phyloP scores from a whole-genome alignment of 805 yeast species.

The Ogataea zsoltii region DNA sequence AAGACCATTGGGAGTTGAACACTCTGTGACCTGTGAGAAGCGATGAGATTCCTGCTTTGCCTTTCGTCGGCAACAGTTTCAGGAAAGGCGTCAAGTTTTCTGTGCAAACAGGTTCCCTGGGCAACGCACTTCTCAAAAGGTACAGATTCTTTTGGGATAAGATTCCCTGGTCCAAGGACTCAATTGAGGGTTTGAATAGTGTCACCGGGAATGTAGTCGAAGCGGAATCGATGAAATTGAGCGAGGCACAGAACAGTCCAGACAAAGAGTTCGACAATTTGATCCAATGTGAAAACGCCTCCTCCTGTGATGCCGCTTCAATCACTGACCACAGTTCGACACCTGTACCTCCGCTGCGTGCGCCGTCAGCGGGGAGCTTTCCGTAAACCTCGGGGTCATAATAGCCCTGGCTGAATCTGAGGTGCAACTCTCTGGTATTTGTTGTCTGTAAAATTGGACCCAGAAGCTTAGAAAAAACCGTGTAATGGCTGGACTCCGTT shows the following conservation, averaged over 20 bases:
- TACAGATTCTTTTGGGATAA: conserved; percentile 45
- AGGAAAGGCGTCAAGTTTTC: conserved; percentile 94
- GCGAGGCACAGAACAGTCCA: conserved; percentile 93
- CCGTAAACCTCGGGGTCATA: conserved; percentile 95
- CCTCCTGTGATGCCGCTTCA: conserved; percentile 56
- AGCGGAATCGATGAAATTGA: conserved; percentile 81
- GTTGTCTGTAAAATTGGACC: conserved; percentile 74
- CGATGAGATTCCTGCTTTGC: conserved; percentile 83
- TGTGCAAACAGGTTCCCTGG: conserved; percentile 94
- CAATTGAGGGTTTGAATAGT: conserved; percentile 34
- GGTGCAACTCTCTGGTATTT: conserved; percentile 70
- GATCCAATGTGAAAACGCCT: conserved; percentile 69
- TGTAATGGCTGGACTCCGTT: conserved; percentile 46
- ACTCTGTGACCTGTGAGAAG: conserved; percentile 86
- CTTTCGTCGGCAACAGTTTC: conserved; percentile 87
- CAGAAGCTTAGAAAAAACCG: conserved; percentile 75
- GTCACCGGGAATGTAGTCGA: conserved; percentile 69
- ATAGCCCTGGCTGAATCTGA: conserved; percentile 91
- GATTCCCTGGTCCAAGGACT: conserved; percentile 20
- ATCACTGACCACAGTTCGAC: conserved; percentile 90
- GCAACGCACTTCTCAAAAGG: conserved; percentile 80
- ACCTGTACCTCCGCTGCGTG: conserved; percentile 85
- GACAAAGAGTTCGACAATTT: conserved; percentile 72
- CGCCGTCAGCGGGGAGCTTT: conserved; percentile 68
- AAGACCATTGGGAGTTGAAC: conserved; percentile 92